These are phyloP conservation scores for Yamadazyma nakazawae DNA, from an alignment of 805 yeast species.

Conservation along the genomic window DNA sequence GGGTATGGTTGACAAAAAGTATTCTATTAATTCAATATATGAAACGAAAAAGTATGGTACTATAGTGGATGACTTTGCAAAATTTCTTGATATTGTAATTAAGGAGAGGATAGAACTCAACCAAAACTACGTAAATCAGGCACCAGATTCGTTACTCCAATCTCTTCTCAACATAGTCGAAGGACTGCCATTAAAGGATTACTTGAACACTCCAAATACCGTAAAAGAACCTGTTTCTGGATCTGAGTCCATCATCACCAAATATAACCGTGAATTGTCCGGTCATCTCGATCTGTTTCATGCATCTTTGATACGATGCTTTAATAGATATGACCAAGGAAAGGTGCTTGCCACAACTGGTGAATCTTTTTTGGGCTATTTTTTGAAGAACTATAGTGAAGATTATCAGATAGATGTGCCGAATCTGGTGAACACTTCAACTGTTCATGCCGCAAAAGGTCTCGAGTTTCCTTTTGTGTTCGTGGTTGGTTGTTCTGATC, in stretches of 20 bases:
- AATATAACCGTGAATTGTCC: constrained; percentile 11
- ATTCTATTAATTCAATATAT: constrained; percentile 5
- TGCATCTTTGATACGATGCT: constrained; percentile 18
- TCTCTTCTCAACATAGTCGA: constrained; percentile 29
- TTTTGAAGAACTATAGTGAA: constrained; percentile 39
- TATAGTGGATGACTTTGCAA: constrained; percentile 2
- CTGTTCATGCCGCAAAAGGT: constrained; percentile 75
- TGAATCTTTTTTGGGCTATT: constrained; percentile 35
- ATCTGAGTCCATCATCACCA: background rate
- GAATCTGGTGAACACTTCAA: constrained; percentile 51
- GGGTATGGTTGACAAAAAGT: constrained; percentile 15
- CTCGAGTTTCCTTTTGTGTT: constrained; percentile 70
- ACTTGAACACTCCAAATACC: constrained; percentile 19
- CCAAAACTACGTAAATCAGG: constrained; percentile 18
- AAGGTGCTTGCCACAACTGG: constrained; percentile 3
- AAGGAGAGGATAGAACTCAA: constrained; percentile 12
- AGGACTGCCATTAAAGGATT: constrained; percentile 29
- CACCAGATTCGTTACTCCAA: constrained; percentile 36
- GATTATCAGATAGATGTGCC: constrained; percentile 25
- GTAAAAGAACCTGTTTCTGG: constrained; percentile 1
- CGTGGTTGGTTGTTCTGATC: constrained; percentile 23
- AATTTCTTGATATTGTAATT: constrained; percentile 16
- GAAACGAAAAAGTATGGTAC: background rate
- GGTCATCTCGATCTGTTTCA: constrained; percentile 19
- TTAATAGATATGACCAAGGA: constrained; percentile 9